Base-by-base conservation (phyloP, 257 asterid species). In the Mentha longifolia region DNA sequence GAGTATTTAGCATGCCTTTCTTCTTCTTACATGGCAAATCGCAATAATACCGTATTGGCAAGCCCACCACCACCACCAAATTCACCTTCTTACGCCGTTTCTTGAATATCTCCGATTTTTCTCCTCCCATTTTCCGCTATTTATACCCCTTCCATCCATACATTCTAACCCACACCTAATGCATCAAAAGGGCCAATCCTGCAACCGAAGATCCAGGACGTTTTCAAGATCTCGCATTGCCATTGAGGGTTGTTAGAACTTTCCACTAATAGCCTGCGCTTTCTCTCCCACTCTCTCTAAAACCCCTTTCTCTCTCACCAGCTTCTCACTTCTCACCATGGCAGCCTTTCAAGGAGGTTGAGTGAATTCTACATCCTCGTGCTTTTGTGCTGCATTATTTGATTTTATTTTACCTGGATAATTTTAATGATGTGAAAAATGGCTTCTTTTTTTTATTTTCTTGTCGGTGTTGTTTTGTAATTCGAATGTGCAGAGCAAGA, bases 151-250 rank as follows among this genome's bases (percentile, higher is more conserved):
- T 3, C 45, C 46, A 11, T 13, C 15, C 37, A 0, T 30, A 31
- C 7, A 9, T 45, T 60, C 1, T 35, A 3, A 47, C n/a, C 69
- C 70, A 59, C 77, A 66, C 77, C 74, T 64, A 75, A 94, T 94
- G 99, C 89, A 86, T 43, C 99, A 91, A 76, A 94, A 83, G 77
- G 97, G 99, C 17, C 80, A 80, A 70, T 67, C 73, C 17, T 4
- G 42, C 42, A 83, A 89, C 82, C 86, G 95, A 76, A 87, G 96
- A 85, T 94, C 96, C 79, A 85, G 97, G 84, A 81, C 88, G 15
- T 91, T 91, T 78, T 87, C 98, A 25, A 87, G 98, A 85, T 89
- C 97, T 72, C 97, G 96, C 78, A 79, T 87, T 75, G 97, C 97
- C 70, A 64, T 94, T 60, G 96, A 93, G 86, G 95, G 98, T 70